Evolutionary conservation across 306 rosid genomes (phyloP), one percentile per base, ranked within the genome.

Genomic region (Lagenaria siceraria): DNA sequence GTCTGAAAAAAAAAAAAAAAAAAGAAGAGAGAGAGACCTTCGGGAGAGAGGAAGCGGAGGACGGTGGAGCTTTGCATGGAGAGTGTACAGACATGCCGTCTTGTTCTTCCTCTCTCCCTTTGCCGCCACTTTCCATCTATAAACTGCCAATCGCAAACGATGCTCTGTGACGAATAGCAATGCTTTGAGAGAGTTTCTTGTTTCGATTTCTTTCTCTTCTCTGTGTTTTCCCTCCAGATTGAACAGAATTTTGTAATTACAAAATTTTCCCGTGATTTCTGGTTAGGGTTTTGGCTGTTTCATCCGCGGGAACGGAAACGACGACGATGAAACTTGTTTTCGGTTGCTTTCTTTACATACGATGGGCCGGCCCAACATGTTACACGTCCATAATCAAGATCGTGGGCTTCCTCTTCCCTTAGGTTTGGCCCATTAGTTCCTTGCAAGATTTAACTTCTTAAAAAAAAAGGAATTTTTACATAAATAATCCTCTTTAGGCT

Each of bases 21-120:
- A 78, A 78, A 66, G 78, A 52, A 81, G 55, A 76, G 77, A 79
- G 62, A 83, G 22, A 14, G 22, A 86, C 97, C 96, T 92, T 96
- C 65, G 89, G 86, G 72, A 92, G 91, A 83, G 97, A 92, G 61
- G 99, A 92, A 87, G 93, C 93, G 53, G 99, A 92, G 70, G 99
- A 96, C 79, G 96, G 98, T 35, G 91, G 97, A 79, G 96, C 92
- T 79, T 96, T 96, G 90, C 99, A 96, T 6, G 99, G 98, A 82
- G 98, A 96, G 59, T 96, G 99, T 42, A 90, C 97, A 46, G 98
- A 96, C 87, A 88, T 85, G 77, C 91, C 99, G 80, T 96, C 99
- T 82, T 90, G 98, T 31, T 96, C 97, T 83, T 96, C 99, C 46
- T 96, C 98, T 70, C 88, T 85, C 65, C 87, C 85, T 83, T 90